phyloP scores from a whole-genome alignment of 176 grass and related monocot species.

The Musa itinerans region DNA sequence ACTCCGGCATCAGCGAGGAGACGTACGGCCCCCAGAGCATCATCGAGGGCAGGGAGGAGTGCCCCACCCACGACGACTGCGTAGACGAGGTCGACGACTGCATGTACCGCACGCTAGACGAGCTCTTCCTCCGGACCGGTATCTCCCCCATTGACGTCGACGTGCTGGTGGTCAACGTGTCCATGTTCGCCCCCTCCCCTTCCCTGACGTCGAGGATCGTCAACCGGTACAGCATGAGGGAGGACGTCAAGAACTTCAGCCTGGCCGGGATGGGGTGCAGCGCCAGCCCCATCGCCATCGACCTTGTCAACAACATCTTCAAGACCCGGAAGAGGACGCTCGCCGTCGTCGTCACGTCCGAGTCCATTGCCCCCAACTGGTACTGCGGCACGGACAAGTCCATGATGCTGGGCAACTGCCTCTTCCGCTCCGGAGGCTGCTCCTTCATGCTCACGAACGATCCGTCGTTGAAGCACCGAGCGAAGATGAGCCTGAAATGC shows the following conservation, averaged over 20 bases:
- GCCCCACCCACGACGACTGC: conserved; percentile 24
- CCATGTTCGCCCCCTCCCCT: conserved; percentile 48
- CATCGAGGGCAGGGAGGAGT: conserved; percentile 36
- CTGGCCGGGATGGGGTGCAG: conserved; percentile 79
- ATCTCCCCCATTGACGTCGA: conserved; percentile 31
- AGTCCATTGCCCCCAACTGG: conserved; percentile 65
- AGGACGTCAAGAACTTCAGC: conserved; percentile 54
- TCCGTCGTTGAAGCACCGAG: conserved; percentile 10
- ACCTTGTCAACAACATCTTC: conserved; percentile 44
- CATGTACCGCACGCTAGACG: conserved; percentile 23
- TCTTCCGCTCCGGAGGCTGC: conserved; percentile 50
- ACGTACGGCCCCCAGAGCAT: conserved; percentile 52
- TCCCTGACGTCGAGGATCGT: conserved; percentile 45
- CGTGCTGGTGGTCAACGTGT: conserved; percentile 44
- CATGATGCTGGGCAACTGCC: conserved; percentile 76
- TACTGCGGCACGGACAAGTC: conserved; percentile 57
- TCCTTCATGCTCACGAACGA: conserved; percentile 54
- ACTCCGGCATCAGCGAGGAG: conserved; percentile 61
- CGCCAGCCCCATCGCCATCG: conserved; percentile 37
- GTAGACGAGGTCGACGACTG: conserved; percentile 54
- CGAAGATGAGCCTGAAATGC: conserved; percentile 51
- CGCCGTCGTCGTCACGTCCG: conserved; percentile 54
- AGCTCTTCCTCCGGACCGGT: conserved; percentile 25
- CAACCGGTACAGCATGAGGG: conserved; percentile 34
- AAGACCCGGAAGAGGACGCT: conserved; percentile 14